phyloP scores from a whole-genome alignment of 1,284 basidiomycete species.

The Sphagnurus paluster region DNA sequence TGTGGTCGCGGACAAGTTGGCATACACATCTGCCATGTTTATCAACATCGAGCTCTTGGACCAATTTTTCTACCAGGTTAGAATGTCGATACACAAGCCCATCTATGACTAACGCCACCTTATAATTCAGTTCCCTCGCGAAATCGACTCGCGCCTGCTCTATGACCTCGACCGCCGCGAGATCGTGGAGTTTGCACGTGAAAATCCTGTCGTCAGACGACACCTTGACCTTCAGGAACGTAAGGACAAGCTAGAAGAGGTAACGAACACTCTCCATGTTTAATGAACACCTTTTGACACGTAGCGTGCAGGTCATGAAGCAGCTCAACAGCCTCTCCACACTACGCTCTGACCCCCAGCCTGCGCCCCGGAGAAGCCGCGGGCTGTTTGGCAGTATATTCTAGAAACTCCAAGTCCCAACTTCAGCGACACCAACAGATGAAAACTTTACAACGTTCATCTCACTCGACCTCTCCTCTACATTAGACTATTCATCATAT shows the following conservation, averaged over 20 bases:
- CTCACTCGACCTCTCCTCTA: slow-evolving; percentile 10
- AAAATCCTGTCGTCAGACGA: slow-evolving; percentile 84
- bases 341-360: slow-evolving; percentile 75
- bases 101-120: too few species aligned
- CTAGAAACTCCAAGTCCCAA: slow-evolving; percentile 22
- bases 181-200: slow-evolving; percentile 87
- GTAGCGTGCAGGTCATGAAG: slow-evolving; percentile 74
- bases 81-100: too few species aligned
- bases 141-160: slow-evolving; percentile 93
- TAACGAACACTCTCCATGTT: slow-evolving; percentile 29
- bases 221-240: slow-evolving; percentile 97
- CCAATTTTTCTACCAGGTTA: slow-evolving; percentile 97
- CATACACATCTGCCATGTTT: slow-evolving; percentile 96
- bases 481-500: slow-evolving; percentile 11
- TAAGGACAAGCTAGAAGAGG: slow-evolving; percentile 98
- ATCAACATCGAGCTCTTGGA: slow-evolving; percentile 97
- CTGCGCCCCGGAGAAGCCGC: slow-evolving; percentile 64
- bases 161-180: slow-evolving; percentile 90
- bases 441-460: slow-evolving; percentile 4
- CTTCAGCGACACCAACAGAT: neutral
- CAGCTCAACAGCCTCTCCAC: slow-evolving; percentile 85
- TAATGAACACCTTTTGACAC: slow-evolving; percentile 3
- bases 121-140: slow-evolving; percentile 81
- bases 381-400: slow-evolving; percentile 77
- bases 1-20: slow-evolving; percentile 96